Conservation (phyloP, 805 yeast genomes). For the Saturnispora gosingensis region DNA sequence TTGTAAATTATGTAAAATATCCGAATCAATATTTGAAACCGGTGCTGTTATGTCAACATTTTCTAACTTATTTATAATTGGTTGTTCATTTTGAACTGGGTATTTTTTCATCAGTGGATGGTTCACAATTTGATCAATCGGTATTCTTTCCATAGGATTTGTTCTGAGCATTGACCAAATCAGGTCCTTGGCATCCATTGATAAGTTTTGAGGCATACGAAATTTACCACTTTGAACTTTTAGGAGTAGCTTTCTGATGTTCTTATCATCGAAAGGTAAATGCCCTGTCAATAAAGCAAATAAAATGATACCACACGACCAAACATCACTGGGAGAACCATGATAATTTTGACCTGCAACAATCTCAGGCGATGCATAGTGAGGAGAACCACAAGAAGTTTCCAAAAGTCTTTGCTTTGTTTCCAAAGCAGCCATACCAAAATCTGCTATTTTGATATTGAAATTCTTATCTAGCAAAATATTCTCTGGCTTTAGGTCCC, state of each 20-base stretch:
- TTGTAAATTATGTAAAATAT: conserved; percentile 43
- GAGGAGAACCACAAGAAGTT: conserved; percentile 83
- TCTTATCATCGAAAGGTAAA: conserved; percentile 77
- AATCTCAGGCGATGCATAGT: conserved; percentile 83
- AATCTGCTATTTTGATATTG: conserved; percentile 73
- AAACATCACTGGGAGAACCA: conserved; percentile 78
- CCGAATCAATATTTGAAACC: conserved; percentile 33
- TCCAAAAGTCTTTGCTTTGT: conserved; percentile 59
- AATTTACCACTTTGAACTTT: conserved; percentile 72
- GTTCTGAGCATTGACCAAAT: conserved; percentile 57
- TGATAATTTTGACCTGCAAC: conserved; percentile 71
- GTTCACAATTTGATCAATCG: conserved; percentile 52
- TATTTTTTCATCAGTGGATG: conserved; percentile 49
- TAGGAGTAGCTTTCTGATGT: conserved; percentile 56
- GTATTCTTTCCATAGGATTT: conserved; percentile 62
- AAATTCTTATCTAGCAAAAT: conserved; percentile 54
- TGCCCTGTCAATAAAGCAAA: conserved; percentile 75
- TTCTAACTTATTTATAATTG: conserved; percentile 13
- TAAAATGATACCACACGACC: conserved; percentile 82
- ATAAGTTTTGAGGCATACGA: conserved; percentile 59
- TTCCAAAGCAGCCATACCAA: conserved; percentile 85
- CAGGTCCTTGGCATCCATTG: conserved; percentile 58
- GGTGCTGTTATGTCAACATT: conserved; percentile 23
- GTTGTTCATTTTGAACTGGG: conserved; percentile 32
- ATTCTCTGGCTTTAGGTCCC: conserved; percentile 80